These are phyloP conservation scores for Trypanosoma platydactyli DNA, from an alignment of 208 protist species.

Conservation along the genomic window DNA sequence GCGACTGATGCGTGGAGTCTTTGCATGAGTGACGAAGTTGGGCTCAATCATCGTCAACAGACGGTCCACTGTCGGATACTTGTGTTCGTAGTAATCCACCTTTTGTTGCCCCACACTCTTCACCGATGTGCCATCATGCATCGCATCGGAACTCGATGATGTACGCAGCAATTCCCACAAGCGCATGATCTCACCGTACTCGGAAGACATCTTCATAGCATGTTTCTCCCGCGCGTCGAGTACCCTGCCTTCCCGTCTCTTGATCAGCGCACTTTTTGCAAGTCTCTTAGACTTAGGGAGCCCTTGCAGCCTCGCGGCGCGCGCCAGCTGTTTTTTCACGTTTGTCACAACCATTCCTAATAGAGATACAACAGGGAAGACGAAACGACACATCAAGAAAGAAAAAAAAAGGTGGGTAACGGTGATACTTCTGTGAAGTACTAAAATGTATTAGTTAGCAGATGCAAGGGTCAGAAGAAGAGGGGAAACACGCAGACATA, in stretches of 20 bases:
- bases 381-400: constrained; percentile 1
- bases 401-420: no score
- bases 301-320: constrained; percentile 50
- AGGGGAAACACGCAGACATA: background rate
- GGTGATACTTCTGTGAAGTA: no score
- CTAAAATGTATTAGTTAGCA: no score
- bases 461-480: background rate
- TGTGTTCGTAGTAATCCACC: constrained; percentile 74
- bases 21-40: constrained; percentile 62
- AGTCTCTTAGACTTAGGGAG: constrained; percentile 80
- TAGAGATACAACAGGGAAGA: constrained; percentile 1
- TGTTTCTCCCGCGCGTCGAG: constrained; percentile 87
- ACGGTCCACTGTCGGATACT: constrained; percentile 86
- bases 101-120: constrained; percentile 38
- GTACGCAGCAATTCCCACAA: constrained; percentile 85
- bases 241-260: constrained; percentile 86
- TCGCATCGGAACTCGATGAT: constrained; percentile 21
- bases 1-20: constrained; percentile 79
- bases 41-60: constrained; percentile 79
- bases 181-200: constrained; percentile 85
- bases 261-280: constrained; percentile 78
- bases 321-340: constrained; percentile 74
- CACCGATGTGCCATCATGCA: constrained; percentile 23
- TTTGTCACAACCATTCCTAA: constrained; percentile 76
- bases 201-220: constrained; percentile 86